Conservation (phyloP, 106 monocot species). For the Hemerocallis citrina region DNA sequence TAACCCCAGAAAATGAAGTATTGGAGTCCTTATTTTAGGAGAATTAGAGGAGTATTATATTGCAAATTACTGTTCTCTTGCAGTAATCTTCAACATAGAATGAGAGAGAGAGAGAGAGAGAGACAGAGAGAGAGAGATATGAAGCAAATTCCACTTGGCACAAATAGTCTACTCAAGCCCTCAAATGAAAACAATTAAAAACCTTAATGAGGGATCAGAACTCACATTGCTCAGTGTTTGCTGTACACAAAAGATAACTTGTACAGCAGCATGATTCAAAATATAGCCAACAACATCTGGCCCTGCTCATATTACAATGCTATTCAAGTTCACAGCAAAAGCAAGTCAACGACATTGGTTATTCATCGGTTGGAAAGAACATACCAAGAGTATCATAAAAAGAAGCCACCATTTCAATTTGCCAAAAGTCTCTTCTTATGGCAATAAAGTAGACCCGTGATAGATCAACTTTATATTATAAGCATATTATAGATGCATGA, state of each 20-base stretch:
- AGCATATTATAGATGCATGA: no score
- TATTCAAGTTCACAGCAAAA: neutral
- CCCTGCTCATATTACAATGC: slow-evolving; percentile 37
- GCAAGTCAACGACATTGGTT: neutral
- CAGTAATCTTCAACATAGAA: no score
- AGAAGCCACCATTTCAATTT: no score
- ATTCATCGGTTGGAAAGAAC: neutral
- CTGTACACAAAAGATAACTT: slow-evolving; percentile 82
- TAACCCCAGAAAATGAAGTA: no score
- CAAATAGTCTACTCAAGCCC: neutral
- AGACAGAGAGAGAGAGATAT: no score
- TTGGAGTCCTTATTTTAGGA: no score
- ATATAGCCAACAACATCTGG: slow-evolving; percentile 94
- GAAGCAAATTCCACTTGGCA: neutral
- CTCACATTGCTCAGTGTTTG: slow-evolving; percentile 81
- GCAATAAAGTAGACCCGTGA: no score
- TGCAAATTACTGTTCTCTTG: no score
- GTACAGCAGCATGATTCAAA: slow-evolving; percentile 69
- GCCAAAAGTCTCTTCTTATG: no score
- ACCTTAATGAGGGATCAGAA: neutral
- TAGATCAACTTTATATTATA: no score
- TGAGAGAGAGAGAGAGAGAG: no score
- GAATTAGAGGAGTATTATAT: no score
- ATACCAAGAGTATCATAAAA: slow-evolving; percentile 99
- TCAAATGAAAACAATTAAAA: neutral